Base-by-base conservation (phyloP, 2,329 filamentous ascomycete species). In the Magnaporthales sp. region DNA sequence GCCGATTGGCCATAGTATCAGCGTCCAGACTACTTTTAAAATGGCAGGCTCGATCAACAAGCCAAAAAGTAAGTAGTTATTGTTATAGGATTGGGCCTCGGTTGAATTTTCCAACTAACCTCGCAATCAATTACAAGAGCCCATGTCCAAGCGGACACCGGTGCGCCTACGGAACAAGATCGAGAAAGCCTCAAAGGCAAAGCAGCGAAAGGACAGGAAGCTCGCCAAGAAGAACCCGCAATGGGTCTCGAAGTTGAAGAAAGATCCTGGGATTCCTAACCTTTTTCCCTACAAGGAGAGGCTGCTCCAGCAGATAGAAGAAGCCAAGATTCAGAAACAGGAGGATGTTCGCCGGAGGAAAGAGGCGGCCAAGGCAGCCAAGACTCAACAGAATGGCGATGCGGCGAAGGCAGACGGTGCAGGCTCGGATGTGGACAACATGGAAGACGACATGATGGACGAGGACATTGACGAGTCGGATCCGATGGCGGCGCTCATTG, bases 241-340 rank as follows among this genome's bases (percentile, higher is more conserved):
- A 91, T 98, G 95, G 93, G 88, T 91, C 72, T 93, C 92, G 68
- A 91, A 93, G 77, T 77, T 97, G 72, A 98, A 97, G 86, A 99
- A 98, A 82, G 95, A 99, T 74, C 95, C 94, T 27, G 95, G 95
- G 63, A 97, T 99, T 69, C 95, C 95, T 56, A 99, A 98, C 75
- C 81, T 97, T 46, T 99, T 97, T 80, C 95, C 95, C 0, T 97
- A 95, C 84, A 99, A 99, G 82, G 93, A 97, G 77, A 93, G 91
- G 83, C 86, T 99, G 30, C 85, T 99, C 38, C 88, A 93, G 67
- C 93, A 99, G 79, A 96, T 99, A 72, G 95, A 99, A 80, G 92
- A 97, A 80, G 90, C 87, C 73, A 90, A 90, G 75, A 81, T 89
- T 71, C 82, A 86, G 77, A 97, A 94, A 81, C 87, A 88, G 70